Conservation (phyloP, 805 yeast genomes). For the Candida vaughaniae region DNA sequence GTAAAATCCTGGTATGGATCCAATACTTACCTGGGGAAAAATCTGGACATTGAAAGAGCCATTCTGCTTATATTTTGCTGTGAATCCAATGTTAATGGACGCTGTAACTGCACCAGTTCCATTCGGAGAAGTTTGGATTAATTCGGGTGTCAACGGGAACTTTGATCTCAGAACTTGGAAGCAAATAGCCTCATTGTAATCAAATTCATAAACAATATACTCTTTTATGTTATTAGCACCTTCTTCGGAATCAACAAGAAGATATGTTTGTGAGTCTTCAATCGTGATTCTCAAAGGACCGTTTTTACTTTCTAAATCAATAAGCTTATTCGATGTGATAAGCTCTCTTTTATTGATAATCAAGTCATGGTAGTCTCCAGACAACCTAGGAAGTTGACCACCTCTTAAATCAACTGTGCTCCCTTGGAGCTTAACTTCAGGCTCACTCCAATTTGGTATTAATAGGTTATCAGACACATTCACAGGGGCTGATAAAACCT, state of each 20-base stretch:
- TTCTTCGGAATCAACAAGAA: neutral
- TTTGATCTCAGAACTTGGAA: neutral
- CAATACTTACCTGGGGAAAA: conserved; percentile 2
- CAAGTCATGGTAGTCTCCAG: conserved; percentile 4
- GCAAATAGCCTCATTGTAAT: conserved; percentile 6
- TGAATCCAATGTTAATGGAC: neutral
- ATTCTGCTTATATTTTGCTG: conserved; percentile 3
- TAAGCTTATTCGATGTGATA: conserved; percentile 4
- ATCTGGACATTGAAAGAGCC: conserved; percentile 1
- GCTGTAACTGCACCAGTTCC: conserved; percentile 10
- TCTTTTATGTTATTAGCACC: neutral
- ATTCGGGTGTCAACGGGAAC: conserved; percentile 9
- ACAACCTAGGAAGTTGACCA: conserved; percentile 1
- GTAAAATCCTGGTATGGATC: conserved; percentile 4
- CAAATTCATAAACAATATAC: conserved; percentile 9
- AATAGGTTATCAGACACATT: no score
- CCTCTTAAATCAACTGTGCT: neutral
- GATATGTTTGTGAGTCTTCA: conserved; percentile 5
- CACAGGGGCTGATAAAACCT: no score
- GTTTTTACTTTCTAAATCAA: neutral
- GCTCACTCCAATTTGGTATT: no score
- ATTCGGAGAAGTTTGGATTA: conserved; percentile 6
- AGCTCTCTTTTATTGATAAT: conserved; percentile 1
- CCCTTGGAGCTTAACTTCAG: no score
- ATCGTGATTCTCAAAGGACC: conserved; percentile 2